Evolutionary conservation across 2,329 filamentous ascomycete genomes (phyloP).

Genomic region (Thielaviopsis ethacetica): DNA sequence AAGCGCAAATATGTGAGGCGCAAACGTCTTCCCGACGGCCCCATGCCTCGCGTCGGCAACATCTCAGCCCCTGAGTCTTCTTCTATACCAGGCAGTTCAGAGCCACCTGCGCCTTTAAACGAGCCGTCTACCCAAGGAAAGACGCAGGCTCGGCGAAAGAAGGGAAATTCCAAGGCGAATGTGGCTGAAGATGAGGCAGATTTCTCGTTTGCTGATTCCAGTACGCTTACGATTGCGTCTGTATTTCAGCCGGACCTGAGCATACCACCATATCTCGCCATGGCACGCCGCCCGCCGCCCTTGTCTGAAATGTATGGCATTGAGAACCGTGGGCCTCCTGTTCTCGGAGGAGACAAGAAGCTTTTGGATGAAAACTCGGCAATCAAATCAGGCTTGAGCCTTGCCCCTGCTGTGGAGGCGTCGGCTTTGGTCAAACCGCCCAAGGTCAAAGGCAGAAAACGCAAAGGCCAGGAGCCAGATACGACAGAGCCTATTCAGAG

Average conservation of each 20-base stretch:
- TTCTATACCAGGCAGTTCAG: background rate
- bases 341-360: background rate
- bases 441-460: background rate
- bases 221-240: background rate
- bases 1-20: slow-evolving; percentile 6
- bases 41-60: background rate
- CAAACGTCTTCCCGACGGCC: background rate
- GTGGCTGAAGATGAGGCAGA: background rate
- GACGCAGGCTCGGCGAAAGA: background rate
- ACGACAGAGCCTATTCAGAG: background rate
- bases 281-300: background rate
- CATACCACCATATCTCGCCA: background rate
- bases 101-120: background rate
- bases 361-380: background rate
- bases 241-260: background rate
- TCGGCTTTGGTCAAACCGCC: background rate
- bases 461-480: background rate
- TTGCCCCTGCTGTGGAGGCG: background rate
- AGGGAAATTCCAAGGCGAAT: background rate
- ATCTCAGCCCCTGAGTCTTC: background rate
- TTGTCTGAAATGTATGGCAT: background rate
- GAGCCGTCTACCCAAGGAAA: background rate
- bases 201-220: background rate
- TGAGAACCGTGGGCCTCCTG: background rate
- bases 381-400: background rate